phyloP scores from a whole-genome alignment of 768 basidiomycete species.

The Cystofilobasidium ferigula region DNA sequence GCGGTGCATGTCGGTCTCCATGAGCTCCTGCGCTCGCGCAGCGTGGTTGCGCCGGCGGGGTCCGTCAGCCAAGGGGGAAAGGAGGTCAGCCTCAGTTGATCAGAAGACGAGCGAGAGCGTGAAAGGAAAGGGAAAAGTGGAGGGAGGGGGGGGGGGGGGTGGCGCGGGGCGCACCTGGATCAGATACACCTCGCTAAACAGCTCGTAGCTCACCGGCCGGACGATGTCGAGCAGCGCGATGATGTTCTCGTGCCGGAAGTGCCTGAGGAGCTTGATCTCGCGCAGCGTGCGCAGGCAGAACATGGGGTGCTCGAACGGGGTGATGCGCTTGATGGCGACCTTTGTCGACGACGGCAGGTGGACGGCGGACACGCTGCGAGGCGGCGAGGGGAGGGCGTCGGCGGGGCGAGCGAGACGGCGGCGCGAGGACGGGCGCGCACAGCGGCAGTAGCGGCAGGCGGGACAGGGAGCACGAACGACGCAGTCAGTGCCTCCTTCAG shows the following conservation, averaged over 20 bases:
- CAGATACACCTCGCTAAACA: constrained; percentile 72
- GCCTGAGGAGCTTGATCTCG: constrained; percentile 88
- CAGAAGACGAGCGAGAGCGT: no score
- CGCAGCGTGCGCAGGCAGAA: constrained; percentile 72
- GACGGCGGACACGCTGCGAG: constrained; percentile 43
- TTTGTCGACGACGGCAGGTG: constrained; percentile 66
- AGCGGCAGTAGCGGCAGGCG: not conserved
- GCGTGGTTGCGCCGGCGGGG: constrained; percentile 72
- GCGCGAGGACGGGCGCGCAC: no score
- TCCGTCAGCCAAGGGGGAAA: constrained; percentile 66
- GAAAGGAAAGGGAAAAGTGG: constrained; percentile 58
- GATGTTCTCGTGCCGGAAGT: constrained; percentile 56
- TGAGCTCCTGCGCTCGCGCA: constrained; percentile 65
- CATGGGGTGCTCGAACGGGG: constrained; percentile 70
- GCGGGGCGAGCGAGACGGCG: constrained; percentile 42
- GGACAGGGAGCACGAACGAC: constrained; percentile 39
- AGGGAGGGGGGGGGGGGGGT: no score
- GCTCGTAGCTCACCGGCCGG: constrained; percentile 58
- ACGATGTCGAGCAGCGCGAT: constrained; percentile 93
- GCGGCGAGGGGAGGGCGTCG: not conserved
- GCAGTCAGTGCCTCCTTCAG: not conserved
- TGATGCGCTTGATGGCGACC: constrained; percentile 89
- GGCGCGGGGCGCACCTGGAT: constrained; percentile 3
- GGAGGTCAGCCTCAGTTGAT: constrained; percentile 49
- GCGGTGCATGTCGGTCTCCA: constrained; percentile 91